Conservation (phyloP, 192 early-diverging fungal genomes). For the Coemansia sp. region DNA sequence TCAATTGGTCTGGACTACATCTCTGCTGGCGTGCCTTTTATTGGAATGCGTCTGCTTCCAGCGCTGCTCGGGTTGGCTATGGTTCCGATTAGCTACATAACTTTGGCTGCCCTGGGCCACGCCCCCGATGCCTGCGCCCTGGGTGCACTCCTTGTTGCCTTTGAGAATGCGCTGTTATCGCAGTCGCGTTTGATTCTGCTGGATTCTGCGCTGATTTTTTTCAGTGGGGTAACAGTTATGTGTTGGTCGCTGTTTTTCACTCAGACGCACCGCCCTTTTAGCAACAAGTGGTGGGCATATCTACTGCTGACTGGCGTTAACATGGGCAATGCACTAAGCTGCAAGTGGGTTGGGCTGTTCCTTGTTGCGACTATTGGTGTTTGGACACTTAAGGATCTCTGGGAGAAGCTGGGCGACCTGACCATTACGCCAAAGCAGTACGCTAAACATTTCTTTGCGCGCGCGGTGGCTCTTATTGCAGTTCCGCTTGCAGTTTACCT, state of each 20-base stretch:
- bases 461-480: conserved; percentile 78
- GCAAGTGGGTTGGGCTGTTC: conserved; percentile 96
- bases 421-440: conserved; percentile 57
- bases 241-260: conserved; percentile 37
- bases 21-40: conserved; percentile 83
- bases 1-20: conserved; percentile 91
- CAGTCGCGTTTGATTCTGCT: conserved; percentile 90
- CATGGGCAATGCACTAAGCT: conserved; percentile 69
- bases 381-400: conserved; percentile 81
- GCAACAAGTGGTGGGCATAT: conserved; percentile 81
- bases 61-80: conserved; percentile 77
- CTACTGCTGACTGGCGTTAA: conserved; percentile 79
- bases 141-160: conserved; percentile 75
- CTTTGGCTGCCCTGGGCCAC: conserved; percentile 77
- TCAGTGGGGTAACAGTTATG: conserved; percentile 54
- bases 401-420: conserved; percentile 77
- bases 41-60: conserved; percentile 77
- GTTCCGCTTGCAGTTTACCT: conserved; percentile 79
- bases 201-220: conserved; percentile 83
- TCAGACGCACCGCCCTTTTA: conserved; percentile 29
- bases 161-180: conserved; percentile 87
- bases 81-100: conserved; percentile 80
- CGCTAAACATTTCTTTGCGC: conserved; percentile 74
- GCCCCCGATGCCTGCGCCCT: conserved; percentile 70
- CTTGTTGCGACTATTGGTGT: conserved; percentile 81